Evolutionary conservation across 1,139 yeast species (phyloP).

Genomic region (Saccharomyces hybrid): DNA sequence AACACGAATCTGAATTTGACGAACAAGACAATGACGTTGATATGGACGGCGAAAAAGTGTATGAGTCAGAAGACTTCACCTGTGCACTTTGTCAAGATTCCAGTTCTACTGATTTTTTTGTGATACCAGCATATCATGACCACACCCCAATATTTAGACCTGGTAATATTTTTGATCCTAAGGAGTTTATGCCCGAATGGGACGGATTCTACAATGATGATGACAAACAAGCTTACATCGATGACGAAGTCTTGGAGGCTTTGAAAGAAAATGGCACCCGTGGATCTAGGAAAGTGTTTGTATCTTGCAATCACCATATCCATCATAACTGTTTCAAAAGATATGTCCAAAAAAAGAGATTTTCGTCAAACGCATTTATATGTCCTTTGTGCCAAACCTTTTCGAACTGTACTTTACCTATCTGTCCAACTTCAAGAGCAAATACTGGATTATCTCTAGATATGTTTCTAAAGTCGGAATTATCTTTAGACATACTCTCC

Average conservation of each 20-base stretch:
- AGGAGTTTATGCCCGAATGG: slow-evolving; percentile 28
- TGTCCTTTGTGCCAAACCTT: slow-evolving; percentile 63
- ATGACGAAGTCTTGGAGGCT: slow-evolving; percentile 13
- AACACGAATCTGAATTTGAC: slow-evolving; percentile 30
- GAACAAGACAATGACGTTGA: slow-evolving; percentile 38
- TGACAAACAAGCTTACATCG: slow-evolving; percentile 15
- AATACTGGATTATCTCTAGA: slow-evolving; percentile 11
- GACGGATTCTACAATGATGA: slow-evolving; percentile 25
- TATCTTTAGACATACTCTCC: slow-evolving; percentile 11
- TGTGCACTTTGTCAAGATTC: slow-evolving; percentile 67
- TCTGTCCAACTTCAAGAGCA: slow-evolving; percentile 13
- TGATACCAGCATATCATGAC: slow-evolving; percentile 40
- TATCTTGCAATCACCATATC: slow-evolving; percentile 66
- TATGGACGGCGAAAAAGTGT: slow-evolving; percentile 34
- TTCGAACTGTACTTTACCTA: slow-evolving; percentile 36
- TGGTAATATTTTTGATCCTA: slow-evolving; percentile 21
- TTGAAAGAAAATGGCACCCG: slow-evolving; percentile 26
- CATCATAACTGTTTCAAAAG: slow-evolving; percentile 49
- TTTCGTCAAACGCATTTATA: slow-evolving; percentile 31
- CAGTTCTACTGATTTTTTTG: slow-evolving; percentile 44
- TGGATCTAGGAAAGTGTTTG: slow-evolving; percentile 35
- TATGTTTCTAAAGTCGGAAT: slow-evolving; percentile 7
- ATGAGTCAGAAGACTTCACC: slow-evolving; percentile 25
- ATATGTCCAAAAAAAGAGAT: slow-evolving; percentile 32
- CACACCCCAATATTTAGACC: slow-evolving; percentile 38